These are phyloP conservation scores for Westerdykella aurantiaca DNA, from an alignment of 2,329 filamentous ascomycete genomes.

Conservation along the genomic window DNA sequence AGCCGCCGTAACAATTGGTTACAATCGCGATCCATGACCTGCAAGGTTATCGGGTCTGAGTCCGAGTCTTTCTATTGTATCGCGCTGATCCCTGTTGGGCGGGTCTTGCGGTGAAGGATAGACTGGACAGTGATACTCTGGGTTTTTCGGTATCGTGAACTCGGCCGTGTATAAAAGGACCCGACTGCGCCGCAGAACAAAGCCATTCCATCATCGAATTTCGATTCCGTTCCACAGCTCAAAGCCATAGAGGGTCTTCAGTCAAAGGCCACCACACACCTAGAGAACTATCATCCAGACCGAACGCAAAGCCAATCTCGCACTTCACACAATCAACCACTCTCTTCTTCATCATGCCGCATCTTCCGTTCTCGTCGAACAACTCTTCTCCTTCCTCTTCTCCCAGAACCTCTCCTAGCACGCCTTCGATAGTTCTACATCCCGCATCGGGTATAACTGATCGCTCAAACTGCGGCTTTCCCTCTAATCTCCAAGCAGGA, in stretches of 20 bases:
- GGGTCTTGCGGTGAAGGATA: constrained; percentile 29
- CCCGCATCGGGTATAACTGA: constrained; percentile 38
- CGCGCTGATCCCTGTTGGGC: constrained; percentile 24
- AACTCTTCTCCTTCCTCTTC: constrained; percentile 33
- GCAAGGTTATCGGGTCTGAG: constrained; percentile 17
- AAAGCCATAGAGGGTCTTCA: constrained; percentile 14
- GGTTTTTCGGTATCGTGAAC: constrained; percentile 9
- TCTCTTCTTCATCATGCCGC: constrained; percentile 30
- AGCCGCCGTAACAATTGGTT: constrained; percentile 20
- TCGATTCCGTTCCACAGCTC: constrained; percentile 5
- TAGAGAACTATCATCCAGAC: constrained; percentile 27
- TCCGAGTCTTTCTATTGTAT: constrained; percentile 23
- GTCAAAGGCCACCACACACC: constrained; percentile 26
- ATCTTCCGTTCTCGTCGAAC: constrained; percentile 31
- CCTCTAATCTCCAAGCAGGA: constrained; percentile 33
- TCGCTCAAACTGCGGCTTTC: constrained; percentile 32
- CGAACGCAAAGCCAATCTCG: constrained; percentile 19
- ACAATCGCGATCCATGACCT: constrained; percentile 26
- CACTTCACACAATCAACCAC: constrained; percentile 6
- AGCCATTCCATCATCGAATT: constrained; percentile 19
- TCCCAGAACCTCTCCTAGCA: constrained; percentile 23
- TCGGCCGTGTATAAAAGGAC: constrained; percentile 27
- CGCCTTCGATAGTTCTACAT: constrained; percentile 37
- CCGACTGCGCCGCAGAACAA: constrained; percentile 22
- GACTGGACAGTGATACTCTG: constrained; percentile 1